A percentile compares a stretch with the other conserved stretches of the same genome.
Conservation (phyloP, 768 basidiomycete species). For the Lactarius psammicola region DNA sequence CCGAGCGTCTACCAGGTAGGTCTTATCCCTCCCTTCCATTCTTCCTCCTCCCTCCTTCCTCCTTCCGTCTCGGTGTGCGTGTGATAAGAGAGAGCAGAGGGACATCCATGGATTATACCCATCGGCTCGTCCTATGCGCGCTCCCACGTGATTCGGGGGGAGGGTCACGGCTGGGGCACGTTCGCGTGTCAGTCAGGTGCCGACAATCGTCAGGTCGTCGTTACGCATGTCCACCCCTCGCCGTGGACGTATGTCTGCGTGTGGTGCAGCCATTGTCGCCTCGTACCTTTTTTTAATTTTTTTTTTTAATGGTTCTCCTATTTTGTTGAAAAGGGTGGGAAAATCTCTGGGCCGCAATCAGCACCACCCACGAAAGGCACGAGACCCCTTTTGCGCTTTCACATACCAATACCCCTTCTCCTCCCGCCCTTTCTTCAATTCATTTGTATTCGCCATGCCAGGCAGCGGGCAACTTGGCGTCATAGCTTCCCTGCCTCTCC, state of each 20-base stretch:
- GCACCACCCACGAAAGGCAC: not conserved
- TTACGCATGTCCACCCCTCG: too few relatives aligned
- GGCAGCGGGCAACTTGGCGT: not conserved
- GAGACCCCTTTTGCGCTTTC: not conserved
- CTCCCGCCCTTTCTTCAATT: not conserved
- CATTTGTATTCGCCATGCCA: not conserved
- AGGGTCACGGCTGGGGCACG: slow-evolving; percentile 30
- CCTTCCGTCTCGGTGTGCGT: not conserved
- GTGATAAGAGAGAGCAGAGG: not conserved
- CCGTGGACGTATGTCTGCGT: not conserved
- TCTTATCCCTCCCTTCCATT: not conserved
- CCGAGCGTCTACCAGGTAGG: slow-evolving; percentile 25
- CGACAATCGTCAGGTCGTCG: not conserved
- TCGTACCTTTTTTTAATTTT: not conserved
- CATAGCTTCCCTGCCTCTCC: slow-evolving; percentile 14
- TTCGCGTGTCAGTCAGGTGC: slow-evolving; percentile 30
- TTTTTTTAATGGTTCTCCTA: not conserved
- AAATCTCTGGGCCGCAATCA: not conserved
- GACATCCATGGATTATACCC: not conserved
- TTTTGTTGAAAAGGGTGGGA: slow-evolving; percentile 25
- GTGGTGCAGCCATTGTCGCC: not conserved
- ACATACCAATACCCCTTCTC: too few relatives aligned
- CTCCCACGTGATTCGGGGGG: slow-evolving; percentile 26
- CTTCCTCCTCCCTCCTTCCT: not conserved
- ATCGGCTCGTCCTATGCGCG: slow-evolving; percentile 8